Conservation (phyloP, 163 green algal species). For the Chlorella variabilis region DNA sequence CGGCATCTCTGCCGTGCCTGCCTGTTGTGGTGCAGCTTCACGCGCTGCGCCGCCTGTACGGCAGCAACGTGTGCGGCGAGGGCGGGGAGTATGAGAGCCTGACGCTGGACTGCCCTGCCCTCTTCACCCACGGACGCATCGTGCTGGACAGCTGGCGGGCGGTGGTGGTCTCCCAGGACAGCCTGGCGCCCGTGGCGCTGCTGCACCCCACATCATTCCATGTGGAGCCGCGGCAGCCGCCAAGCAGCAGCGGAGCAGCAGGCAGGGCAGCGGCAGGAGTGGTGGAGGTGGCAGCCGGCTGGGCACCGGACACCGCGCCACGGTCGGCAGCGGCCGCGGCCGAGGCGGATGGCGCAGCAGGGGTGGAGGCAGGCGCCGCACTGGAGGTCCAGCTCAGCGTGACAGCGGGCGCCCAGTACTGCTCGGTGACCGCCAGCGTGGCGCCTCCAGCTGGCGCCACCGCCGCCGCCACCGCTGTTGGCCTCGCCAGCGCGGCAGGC, state of each 20-base stretch:
- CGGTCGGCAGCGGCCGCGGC: background rate
- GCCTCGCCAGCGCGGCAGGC: slow-evolving; percentile 1
- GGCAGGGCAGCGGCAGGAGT: background rate
- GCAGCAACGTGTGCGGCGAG: slow-evolving; percentile 95
- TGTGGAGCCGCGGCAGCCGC: slow-evolving; percentile 62
- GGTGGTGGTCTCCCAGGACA: slow-evolving; percentile 50
- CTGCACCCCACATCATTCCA: slow-evolving; percentile 77
- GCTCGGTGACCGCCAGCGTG: slow-evolving; percentile 17
- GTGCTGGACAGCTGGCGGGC: slow-evolving; percentile 75
- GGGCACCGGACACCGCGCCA: background rate
- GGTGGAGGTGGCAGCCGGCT: slow-evolving; percentile 42
- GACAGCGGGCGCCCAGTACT: background rate
- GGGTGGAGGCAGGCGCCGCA: background rate
- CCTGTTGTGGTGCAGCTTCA: slow-evolving; percentile 37
- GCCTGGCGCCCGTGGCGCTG: slow-evolving; percentile 67
- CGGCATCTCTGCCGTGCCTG: no score
- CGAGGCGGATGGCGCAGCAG: background rate
- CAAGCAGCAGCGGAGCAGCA: slow-evolving; percentile 1
- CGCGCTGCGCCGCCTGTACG: slow-evolving; percentile 71
- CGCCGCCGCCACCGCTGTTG: background rate
- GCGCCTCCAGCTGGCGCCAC: background rate
- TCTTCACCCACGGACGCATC: slow-evolving; percentile 84
- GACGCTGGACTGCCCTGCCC: slow-evolving; percentile 87
- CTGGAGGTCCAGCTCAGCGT: slow-evolving; percentile 5
- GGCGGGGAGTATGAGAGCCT: slow-evolving; percentile 99